Conservation (phyloP, 75 land plant genomes). For the Selaginella tamariscina region DNA sequence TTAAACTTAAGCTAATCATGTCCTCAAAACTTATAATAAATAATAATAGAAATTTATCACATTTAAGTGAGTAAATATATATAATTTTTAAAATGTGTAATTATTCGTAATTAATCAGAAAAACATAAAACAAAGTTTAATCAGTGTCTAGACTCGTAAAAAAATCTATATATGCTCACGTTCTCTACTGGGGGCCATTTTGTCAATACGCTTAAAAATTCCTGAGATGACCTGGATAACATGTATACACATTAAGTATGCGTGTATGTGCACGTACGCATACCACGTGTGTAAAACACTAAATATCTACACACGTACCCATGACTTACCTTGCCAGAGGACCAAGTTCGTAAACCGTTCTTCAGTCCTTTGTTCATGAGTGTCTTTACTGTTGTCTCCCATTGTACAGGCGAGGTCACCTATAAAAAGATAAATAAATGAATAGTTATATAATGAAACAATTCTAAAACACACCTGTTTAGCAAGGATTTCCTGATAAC, state of each 20-base stretch:
- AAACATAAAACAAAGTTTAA: too few relatives aligned
- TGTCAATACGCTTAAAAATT: constrained; percentile 82
- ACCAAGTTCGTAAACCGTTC: constrained; percentile 92
- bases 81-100: too few relatives aligned
- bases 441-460: not conserved
- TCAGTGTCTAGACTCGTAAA: too few relatives aligned
- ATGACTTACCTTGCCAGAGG: constrained; percentile 90
- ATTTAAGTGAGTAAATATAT: too few relatives aligned
- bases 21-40: too few relatives aligned
- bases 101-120: too few relatives aligned
- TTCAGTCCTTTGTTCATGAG: constrained; percentile 61
- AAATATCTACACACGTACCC: not conserved
- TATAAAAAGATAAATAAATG: constrained; percentile 14
- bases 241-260: not conserved
- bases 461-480: constrained; percentile 82
- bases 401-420: constrained; percentile 98
- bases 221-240: constrained; percentile 77
- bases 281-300: not conserved
- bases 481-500: constrained; percentile 74
- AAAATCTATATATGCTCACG: constrained; percentile 42
- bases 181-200: constrained; percentile 48
- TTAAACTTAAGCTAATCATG: too few relatives aligned
- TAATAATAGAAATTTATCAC: too few relatives aligned
- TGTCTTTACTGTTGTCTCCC: constrained; percentile 90
- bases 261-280: not conserved